Percentiles rank a stretch among this genome's conserved stretches.
Evolutionary conservation across 2,329 filamentous ascomycete species (phyloP).

Genomic region (Cladophialophora carrionii): DNA sequence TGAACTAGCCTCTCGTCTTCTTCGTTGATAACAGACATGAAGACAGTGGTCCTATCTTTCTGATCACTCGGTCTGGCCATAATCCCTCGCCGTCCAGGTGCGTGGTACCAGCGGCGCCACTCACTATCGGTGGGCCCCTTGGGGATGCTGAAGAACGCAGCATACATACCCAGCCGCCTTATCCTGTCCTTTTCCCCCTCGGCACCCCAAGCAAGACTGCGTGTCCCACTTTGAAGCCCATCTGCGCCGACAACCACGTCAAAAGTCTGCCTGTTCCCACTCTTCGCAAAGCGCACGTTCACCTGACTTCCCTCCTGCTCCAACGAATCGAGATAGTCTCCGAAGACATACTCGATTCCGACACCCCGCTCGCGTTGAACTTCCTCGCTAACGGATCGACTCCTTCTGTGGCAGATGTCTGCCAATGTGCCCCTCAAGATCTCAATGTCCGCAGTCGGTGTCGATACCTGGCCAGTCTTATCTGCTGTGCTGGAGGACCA

Average conservation of each 20-base stretch:
- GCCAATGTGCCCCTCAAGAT: constrained; percentile 62
- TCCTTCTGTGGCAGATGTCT: constrained; percentile 53
- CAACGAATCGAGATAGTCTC: constrained; percentile 40
- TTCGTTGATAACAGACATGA: constrained; percentile 42
- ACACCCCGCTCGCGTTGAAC: constrained; percentile 3
- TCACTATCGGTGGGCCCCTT: constrained; percentile 34
- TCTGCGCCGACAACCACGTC: constrained; percentile 62
- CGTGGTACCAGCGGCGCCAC: constrained; percentile 29
- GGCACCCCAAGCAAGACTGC: constrained; percentile 45
- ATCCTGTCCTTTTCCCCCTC: constrained; percentile 39
- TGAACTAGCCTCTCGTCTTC: constrained; percentile 34
- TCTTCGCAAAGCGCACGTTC: constrained; percentile 49
- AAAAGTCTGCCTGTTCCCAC: constrained; percentile 46
- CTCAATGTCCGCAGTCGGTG: constrained; percentile 61
- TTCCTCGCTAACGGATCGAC: constrained; percentile 33
- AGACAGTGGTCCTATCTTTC: constrained; percentile 33
- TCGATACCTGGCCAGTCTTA: constrained; percentile 49
- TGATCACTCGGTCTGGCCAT: constrained; percentile 39
- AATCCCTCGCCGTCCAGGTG: constrained; percentile 36
- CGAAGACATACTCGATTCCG: constrained; percentile 45
- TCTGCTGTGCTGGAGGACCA: constrained; percentile 50
- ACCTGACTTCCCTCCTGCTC: constrained; percentile 45
- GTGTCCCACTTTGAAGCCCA: constrained; percentile 41
- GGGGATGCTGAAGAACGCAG: constrained; percentile 42
- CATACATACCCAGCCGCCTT: constrained; percentile 39